These are phyloP conservation scores for Primulina tabacum DNA, from an alignment of 257 asterid genomes.

Conservation along the genomic window DNA sequence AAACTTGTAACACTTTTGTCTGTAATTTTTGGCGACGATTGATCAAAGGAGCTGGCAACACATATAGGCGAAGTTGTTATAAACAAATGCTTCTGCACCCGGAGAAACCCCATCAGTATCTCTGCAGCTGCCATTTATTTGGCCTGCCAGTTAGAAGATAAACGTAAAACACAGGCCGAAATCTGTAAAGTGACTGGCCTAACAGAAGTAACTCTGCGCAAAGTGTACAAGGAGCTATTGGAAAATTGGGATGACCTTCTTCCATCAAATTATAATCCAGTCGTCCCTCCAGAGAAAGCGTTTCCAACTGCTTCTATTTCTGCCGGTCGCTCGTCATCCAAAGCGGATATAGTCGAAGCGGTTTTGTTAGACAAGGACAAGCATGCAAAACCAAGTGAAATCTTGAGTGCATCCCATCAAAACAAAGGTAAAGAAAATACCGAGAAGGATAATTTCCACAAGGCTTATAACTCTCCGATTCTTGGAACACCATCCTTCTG, in stretches of 20 bases:
- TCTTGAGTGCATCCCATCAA: constrained; percentile 31
- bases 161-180: constrained; percentile 96
- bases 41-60: constrained; percentile 82
- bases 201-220: constrained; percentile 92
- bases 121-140: constrained; percentile 96
- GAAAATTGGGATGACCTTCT: constrained; percentile 97
- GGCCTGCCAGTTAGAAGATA: constrained; percentile 97
- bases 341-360: constrained; percentile 58
- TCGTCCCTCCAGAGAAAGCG: constrained; percentile 95
- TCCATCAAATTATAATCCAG: constrained; percentile 85
- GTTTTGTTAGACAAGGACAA: constrained; percentile 44
- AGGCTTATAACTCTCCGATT: constrained; percentile 37
- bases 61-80: constrained; percentile 97
- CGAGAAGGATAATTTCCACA: constrained; percentile 36
- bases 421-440: constrained; percentile 42
- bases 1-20: constrained; percentile 13
- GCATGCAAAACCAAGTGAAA: constrained; percentile 36
- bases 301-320: constrained; percentile 80
- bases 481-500: constrained; percentile 44
- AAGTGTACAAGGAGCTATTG: constrained; percentile 87
- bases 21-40: neutral
- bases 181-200: constrained; percentile 98
- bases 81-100: constrained; percentile 97
- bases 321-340: constrained; percentile 57
- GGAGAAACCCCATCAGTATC: constrained; percentile 94